Evolutionary conservation across 2,329 filamentous ascomycete genomes (phyloP), one percentile per base, ranked within the genome.

Genomic region (Cladophialophora bantiana): DNA sequence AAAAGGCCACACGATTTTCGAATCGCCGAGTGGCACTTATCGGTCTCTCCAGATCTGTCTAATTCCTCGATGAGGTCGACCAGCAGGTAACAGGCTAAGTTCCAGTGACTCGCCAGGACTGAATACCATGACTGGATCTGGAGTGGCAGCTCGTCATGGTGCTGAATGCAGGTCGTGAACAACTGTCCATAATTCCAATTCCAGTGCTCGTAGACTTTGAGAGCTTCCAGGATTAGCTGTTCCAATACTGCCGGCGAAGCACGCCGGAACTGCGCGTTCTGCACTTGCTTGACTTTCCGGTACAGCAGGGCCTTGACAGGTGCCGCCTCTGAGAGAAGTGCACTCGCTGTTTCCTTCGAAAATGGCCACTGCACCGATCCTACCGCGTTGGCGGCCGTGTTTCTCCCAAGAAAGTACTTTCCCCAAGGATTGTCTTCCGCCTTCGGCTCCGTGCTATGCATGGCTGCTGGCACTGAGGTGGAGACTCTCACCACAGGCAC

Each of bases 121-220:
- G 86, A 80, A 67, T 87, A 87, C 86, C 86, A 88, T 52, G 85
- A 85, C 71, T 86, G 85, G 4, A 88, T 81, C 15, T 83, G 83
- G 7, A 81, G 72, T 1, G 85, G 84, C 0, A 88, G 79, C 0
- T 75, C 71, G 40, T 83, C 78, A 65, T 86, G 85, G 65, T 85
- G 75, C 2, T 78, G 75, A 12, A 86, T 77, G 42, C 85, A 82
- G 64, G 85, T 83, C 15, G 78, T 73, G 71, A 86, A 83, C 70
- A 88, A 85, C 0, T 78, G 78, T 1, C 80, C 81, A 68, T 80
- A 79, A 26, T 74, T 72, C 26, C 26, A 26, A 63, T 85, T 83
- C 86, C 86, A 88, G 75, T 87, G 81, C 52, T 83, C 78, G 73
- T 85, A 85, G 31, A 88, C 81, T 2, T 80, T 74, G 65, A 85